Base-by-base conservation (phyloP, 2,329 filamentous ascomycete species). In the Neofusicoccum kwambonambiense region DNA sequence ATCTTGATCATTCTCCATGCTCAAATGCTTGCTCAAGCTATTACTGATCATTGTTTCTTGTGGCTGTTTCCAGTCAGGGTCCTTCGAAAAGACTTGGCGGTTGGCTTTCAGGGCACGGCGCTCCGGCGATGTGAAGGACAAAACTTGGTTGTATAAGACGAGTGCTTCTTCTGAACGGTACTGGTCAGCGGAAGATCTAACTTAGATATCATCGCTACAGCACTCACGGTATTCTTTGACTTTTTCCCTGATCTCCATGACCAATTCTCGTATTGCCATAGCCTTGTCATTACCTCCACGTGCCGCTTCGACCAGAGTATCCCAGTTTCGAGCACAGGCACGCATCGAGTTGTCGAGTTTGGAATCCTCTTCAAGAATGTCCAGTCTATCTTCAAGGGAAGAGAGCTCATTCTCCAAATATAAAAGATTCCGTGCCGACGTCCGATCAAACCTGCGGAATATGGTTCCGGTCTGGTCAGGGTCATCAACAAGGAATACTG, bases 391-490 rank as follows among this genome's bases (percentile, higher is more conserved):
- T 6, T 51, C 27, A 13, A 51, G 41, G 47, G 45, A 49, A 17
- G 1, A 2, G 2, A 67, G 54, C 56, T 65, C 62, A 4, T 19
- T 62, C 22, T 67, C 57, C 37, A 67, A 39, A 11, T 12, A 49
- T 2, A 65, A 42, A 11, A 67, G 15, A 35, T 19, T 47, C 8
- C 62, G 45, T 35, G 62, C 31, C 31, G 61, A 50, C 3, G 47
- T 64, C 15, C 37, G 13, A 19, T 65, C 62, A n/a, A 67, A 67
- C 2, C 62, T 54, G 11, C 65, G 41, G 8, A 64, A 51, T 35
- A 49, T 61, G 17, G 11, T 51, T 27, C 27, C 27, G 27, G 22
- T 51, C 31, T 51, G 35, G 15, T 51, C 47, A 0, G 47, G 47
- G 27, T 34, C 47, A 13, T 51, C 22, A 2, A 34, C 27, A 3